Evolutionary conservation across 192 early-diverging fungal species (phyloP).

Genomic region (Chytriomyces confervae): DNA sequence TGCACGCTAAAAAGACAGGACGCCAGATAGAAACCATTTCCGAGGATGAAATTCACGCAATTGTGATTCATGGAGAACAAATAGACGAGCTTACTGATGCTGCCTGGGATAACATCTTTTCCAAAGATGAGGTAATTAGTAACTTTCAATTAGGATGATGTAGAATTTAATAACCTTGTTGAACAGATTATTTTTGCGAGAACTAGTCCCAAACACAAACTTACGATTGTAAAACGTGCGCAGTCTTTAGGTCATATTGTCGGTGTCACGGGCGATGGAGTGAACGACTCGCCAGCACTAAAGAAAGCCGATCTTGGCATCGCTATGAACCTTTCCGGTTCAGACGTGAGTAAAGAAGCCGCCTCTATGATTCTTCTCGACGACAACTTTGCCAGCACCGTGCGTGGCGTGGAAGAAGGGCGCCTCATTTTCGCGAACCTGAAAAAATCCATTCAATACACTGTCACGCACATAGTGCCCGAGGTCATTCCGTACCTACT

Average conservation of each 20-base stretch:
- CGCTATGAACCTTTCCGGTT: conserved; percentile 93
- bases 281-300: conserved; percentile 93
- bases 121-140: conserved; percentile 89
- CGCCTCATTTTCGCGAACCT: conserved; percentile 93
- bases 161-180: too few relatives aligned
- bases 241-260: conserved; percentile 91
- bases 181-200: conserved; percentile 92
- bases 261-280: conserved; percentile 95
- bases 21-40: conserved; percentile 59
- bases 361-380: conserved; percentile 96
- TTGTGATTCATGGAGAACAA: conserved; percentile 89
- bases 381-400: conserved; percentile 95
- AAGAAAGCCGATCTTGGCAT: conserved; percentile 97
- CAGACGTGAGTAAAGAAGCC: conserved; percentile 74
- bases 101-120: conserved; percentile 91
- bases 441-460: conserved; percentile 93
- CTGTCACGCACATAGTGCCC: conserved; percentile 83
- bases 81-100: conserved; percentile 78
- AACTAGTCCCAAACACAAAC: conserved; percentile 93
- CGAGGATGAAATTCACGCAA: conserved; percentile 82
- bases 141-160: too few relatives aligned
- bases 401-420: conserved; percentile 91
- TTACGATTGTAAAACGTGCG: conserved; percentile 91
- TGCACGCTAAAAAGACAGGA: conserved; percentile 71
- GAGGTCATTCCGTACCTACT: conserved; percentile 85